Percentiles rank a stretch among this genome's conserved stretches.
Evolutionary conservation across 148 eudicot species (phyloP).

Genomic region (Dianthus caryophyllus): DNA sequence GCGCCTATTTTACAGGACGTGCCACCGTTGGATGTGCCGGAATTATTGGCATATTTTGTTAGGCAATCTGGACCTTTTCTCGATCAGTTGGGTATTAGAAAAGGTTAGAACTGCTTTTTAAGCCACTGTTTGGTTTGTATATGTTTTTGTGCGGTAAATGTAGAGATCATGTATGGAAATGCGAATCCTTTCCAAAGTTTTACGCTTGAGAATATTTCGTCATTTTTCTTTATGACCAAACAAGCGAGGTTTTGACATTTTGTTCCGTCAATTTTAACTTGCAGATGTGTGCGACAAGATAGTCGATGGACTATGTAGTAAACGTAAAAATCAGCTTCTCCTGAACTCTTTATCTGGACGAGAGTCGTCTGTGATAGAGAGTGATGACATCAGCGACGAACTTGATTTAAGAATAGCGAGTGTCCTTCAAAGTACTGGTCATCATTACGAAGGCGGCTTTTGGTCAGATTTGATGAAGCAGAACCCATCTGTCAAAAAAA

Average conservation of each 20-base stretch:
- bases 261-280: conserved; percentile 9
- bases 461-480: conserved; percentile 55
- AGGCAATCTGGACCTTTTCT: conserved; percentile 88
- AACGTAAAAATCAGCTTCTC: conserved; percentile 61
- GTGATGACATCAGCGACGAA: conserved; percentile 61
- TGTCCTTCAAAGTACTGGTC: conserved; percentile 97
- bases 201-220: background rate
- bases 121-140: background rate
- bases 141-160: background rate
- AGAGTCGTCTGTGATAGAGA: conserved; percentile 59
- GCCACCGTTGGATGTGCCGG: conserved; percentile 85
- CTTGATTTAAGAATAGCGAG: conserved; percentile 88
- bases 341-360: conserved; percentile 56
- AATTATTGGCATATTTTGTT: conserved; percentile 76
- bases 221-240: background rate
- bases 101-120: conserved; percentile 40
- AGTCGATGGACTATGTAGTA: conserved; percentile 79
- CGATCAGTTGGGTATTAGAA: conserved; percentile 90
- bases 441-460: conserved; percentile 83
- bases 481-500: conserved; percentile 42
- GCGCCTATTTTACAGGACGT: conserved; percentile 51
- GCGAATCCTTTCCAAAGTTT: background rate
- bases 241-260: background rate
- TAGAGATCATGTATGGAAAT: background rate
- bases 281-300: conserved; percentile 88